These are phyloP conservation scores for Fusarium sp. DNA, from an alignment of 2,329 filamentous ascomycete species.

Conservation along the genomic window DNA sequence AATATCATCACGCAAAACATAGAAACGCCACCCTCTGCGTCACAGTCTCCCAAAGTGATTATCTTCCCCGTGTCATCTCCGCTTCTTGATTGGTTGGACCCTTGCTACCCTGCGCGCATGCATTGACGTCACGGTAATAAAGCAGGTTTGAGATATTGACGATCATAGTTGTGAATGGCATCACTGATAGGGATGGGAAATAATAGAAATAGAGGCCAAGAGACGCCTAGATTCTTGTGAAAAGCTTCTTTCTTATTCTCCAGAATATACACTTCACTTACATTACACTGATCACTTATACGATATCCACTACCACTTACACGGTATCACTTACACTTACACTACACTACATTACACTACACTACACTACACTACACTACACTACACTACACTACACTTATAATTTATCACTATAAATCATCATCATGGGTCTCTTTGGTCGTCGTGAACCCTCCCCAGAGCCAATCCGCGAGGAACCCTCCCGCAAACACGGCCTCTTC, in stretches of 20 bases:
- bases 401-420: neutral
- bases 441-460: constrained; percentile 49
- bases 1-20: too few relatives aligned
- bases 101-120: constrained; percentile 18
- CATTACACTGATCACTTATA: neutral
- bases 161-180: constrained; percentile 12
- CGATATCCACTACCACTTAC: neutral
- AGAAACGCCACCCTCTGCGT: too few relatives aligned
- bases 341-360: neutral
- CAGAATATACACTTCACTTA: constrained; percentile 1
- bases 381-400: neutral
- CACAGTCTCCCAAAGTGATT: too few relatives aligned
- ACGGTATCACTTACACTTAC: neutral
- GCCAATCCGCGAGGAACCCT: constrained; percentile 45
- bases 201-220: constrained; percentile 29
- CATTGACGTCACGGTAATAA: constrained; percentile 35
- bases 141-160: constrained; percentile 33
- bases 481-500: constrained; percentile 54
- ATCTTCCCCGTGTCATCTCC: constrained; percentile 8
- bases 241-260: constrained; percentile 19
- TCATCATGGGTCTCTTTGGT: constrained; percentile 51
- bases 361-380: neutral
- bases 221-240: constrained; percentile 18
- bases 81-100: constrained; percentile 25
- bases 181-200: neutral